Base-by-base conservation (phyloP, 116 monocot species). In the Phalaenopsis hybrid region DNA sequence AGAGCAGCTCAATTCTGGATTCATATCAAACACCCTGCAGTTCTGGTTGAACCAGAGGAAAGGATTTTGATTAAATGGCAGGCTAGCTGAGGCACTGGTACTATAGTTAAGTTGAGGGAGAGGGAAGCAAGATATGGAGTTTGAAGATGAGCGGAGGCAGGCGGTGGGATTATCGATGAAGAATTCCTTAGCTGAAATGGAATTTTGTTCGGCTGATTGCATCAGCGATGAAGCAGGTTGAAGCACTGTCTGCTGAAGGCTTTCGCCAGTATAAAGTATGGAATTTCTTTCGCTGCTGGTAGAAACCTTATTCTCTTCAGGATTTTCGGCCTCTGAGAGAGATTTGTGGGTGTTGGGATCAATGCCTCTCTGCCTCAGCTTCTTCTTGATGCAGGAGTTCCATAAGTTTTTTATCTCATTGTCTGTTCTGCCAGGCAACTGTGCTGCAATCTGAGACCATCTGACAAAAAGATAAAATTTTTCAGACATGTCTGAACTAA, bases 381-480 rank as follows among this genome's bases (percentile, higher is more conserved):
- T 96, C 89, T 96, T 96, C 88, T 96, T 96, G 80, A 96, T 89
- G 82, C 86, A 85, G 7, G 96, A 96, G 43, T 96, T 96, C 96
- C 96, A 96, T 6, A 92, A 79, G 74, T 96, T 96, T 87, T 96
- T 96, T 46, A 94, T 96, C 87, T 94, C 96, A 49, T 96, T 94
- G 83, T 93, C 96, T 4, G 96, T 93, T 59, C 94, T 93, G 49
- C 94, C 96, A 1, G 93, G 92, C 83, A 96, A 75, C 77, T 88
- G 89, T 2, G 90, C 82, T 17, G 96, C 96, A 86, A 96, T 96
- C 79, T 96, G 94, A 18, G 96, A 96, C 96, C 96, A 96, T 86
- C 96, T 96, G 45, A 21, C 31, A 15, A 21, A 79, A 44, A 9
- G 10, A 45, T 11, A 44, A 18, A 52, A 15, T 1, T 8, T 10